Conservation (phyloP, 176 grass and related monocot species). For the Raddia guianensis region DNA sequence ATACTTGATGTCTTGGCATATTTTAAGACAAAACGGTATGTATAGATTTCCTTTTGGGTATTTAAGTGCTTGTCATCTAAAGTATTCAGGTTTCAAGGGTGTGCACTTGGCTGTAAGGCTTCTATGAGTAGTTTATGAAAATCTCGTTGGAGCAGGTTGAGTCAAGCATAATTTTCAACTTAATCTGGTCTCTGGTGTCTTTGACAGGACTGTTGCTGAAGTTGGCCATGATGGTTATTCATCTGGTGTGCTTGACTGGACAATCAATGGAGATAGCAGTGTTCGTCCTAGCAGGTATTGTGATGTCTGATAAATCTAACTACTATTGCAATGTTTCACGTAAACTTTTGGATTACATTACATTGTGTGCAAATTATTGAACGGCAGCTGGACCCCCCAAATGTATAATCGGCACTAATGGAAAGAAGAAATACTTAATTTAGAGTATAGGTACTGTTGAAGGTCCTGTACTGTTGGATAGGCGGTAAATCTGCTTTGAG, state of each 20-base stretch:
- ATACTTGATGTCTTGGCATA: background rate
- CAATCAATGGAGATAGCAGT: background rate
- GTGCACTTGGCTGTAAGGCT: background rate
- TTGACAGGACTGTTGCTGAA: conserved; percentile 9
- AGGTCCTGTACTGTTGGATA: too few species aligned
- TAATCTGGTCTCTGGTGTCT: conserved; percentile 7
- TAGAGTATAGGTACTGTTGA: too few species aligned
- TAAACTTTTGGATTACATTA: background rate
- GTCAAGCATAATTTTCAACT: background rate
- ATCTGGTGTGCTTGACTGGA: background rate
- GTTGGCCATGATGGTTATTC: background rate
- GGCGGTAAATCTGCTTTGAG: too few species aligned
- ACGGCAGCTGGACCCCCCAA: background rate
- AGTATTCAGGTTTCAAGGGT: background rate
- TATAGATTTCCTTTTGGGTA: background rate
- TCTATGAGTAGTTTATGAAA: background rate
- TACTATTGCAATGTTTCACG: background rate
- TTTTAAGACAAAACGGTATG: conserved; percentile 16
- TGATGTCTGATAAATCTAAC: background rate
- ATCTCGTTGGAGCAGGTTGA: background rate
- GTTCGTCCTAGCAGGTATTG: background rate
- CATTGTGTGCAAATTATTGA: background rate
- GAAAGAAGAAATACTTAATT: too few species aligned
- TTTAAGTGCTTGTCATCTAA: too few species aligned
- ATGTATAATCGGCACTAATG: too few species aligned